Evolutionary conservation across 352 stramenopile genomes (phyloP).

Genomic region (Pythium oligandrum): DNA sequence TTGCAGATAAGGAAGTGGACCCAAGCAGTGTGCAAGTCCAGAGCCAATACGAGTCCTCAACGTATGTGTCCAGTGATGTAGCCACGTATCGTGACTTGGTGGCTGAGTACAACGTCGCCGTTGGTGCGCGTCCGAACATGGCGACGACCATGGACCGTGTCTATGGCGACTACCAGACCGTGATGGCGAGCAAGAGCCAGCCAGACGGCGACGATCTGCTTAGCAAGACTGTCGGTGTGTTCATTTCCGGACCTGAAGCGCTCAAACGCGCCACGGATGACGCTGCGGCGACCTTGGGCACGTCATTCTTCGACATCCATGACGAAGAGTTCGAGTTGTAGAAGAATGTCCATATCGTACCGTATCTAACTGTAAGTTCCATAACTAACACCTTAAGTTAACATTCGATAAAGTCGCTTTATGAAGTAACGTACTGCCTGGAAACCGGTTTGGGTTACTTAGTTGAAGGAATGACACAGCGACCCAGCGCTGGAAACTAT

Average conservation of each 20-base stretch:
- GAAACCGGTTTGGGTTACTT: too few species aligned
- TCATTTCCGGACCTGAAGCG: slow-evolving; percentile 13
- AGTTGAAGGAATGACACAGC: too few species aligned
- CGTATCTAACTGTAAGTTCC: too few species aligned
- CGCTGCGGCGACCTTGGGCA: slow-evolving; percentile 7
- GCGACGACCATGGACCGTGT: slow-evolving; percentile 2
- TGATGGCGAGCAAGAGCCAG: not conserved
- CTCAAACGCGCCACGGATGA: slow-evolving; percentile 12
- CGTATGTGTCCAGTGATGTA: slow-evolving; percentile 1
- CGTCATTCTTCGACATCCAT: slow-evolving; percentile 13
- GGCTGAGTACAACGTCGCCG: slow-evolving; percentile 11
- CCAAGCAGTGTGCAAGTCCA: too few species aligned
- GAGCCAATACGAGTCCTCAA: not conserved
- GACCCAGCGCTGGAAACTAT: too few species aligned
- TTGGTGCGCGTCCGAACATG: slow-evolving; percentile 13
- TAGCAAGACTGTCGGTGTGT: slow-evolving; percentile 7
- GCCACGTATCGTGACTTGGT: slow-evolving; percentile 15
- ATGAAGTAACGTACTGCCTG: too few species aligned
- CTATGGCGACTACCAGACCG: not conserved
- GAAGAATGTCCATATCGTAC: too few species aligned
- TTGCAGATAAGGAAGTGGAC: not conserved
- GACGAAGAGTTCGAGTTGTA: slow-evolving; percentile 18
- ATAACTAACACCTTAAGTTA: too few species aligned
- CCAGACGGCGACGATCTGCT: not conserved
- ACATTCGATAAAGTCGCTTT: too few species aligned